Conservation (phyloP, 306 rosid genomes). For the Corylus heterophylla region DNA sequence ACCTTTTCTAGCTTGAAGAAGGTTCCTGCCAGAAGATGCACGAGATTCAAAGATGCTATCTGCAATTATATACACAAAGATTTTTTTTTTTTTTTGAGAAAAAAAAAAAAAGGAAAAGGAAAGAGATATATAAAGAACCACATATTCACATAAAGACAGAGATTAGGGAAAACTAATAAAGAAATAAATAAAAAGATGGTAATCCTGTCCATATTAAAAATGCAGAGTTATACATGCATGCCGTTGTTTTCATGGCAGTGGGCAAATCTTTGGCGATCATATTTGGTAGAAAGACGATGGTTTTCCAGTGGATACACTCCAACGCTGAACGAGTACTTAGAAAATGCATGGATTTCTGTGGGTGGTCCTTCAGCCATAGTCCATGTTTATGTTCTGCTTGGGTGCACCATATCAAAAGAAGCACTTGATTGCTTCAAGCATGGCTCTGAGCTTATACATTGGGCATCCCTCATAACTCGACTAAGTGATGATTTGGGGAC, state of each 20-base stretch:
- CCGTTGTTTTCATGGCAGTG: too few relatives aligned
- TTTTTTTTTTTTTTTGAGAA: too few relatives aligned
- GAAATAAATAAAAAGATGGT: too few relatives aligned
- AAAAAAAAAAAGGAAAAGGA: neutral
- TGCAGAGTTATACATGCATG: too few relatives aligned
- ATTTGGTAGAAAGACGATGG: constrained; percentile 22
- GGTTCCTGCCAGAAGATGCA: constrained; percentile 53
- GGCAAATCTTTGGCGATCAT: too few relatives aligned
- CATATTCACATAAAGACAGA: neutral
- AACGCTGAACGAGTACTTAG: constrained; percentile 23
- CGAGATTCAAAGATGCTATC: constrained; percentile 50
- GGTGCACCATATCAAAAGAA: constrained; percentile 2
- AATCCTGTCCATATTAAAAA: too few relatives aligned
- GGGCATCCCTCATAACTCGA: constrained; percentile 30
- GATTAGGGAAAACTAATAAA: neutral
- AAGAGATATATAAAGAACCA: neutral
- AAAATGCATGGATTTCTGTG: constrained; percentile 26
- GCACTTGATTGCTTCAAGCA: constrained; percentile 13
- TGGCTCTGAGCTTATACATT: constrained; percentile 17
- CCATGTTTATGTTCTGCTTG: constrained; percentile 26
- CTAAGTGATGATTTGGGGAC: constrained; percentile 40
- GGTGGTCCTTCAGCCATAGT: constrained; percentile 34
- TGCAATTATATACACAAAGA: constrained; percentile 36
- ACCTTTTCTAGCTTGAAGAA: constrained; percentile 89
- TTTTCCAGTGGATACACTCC: constrained; percentile 20